Conservation (phyloP, 2,329 filamentous ascomycete species). For the Fusarium udum region DNA sequence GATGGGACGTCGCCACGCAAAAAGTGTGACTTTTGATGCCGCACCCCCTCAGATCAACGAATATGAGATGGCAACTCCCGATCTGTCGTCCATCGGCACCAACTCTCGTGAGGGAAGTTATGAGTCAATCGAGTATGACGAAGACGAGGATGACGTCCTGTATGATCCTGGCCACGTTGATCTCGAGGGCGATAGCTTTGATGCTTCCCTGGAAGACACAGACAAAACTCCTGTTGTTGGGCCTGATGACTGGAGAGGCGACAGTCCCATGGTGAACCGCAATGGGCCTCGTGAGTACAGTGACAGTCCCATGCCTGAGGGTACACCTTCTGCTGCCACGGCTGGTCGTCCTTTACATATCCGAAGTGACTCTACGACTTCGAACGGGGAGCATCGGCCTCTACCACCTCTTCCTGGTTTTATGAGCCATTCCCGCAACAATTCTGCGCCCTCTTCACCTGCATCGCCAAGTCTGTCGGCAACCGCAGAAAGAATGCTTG, state of each 20-base stretch:
- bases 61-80: conserved; percentile 97
- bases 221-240: conserved; percentile 98
- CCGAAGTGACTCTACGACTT: conserved; percentile 77
- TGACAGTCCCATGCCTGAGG: conserved; percentile 73
- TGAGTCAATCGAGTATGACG: conserved; percentile 82
- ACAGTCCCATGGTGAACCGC: conserved; percentile 59
- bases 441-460: conserved; percentile 57
- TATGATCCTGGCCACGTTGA: conserved; percentile 63
- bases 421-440: conserved; percentile 48
- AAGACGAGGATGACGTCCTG: conserved; percentile 70
- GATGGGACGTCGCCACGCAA: conserved; percentile 81
- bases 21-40: conserved; percentile 96
- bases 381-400: conserved; percentile 83
- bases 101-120: conserved; percentile 94
- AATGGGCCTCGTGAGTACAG: conserved; percentile 61
- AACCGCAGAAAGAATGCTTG: conserved; percentile 77
- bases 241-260: conserved; percentile 92
- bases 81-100: conserved; percentile 89
- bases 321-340: conserved; percentile 51
- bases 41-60: conserved; percentile 95
- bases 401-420: conserved; percentile 85
- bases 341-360: conserved; percentile 64
- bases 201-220: conserved; percentile 92
- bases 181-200: conserved; percentile 84
- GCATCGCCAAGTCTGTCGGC: conserved; percentile 72